Conservation (phyloP, 805 yeast species). For the Candida nonsorbophila region DNA sequence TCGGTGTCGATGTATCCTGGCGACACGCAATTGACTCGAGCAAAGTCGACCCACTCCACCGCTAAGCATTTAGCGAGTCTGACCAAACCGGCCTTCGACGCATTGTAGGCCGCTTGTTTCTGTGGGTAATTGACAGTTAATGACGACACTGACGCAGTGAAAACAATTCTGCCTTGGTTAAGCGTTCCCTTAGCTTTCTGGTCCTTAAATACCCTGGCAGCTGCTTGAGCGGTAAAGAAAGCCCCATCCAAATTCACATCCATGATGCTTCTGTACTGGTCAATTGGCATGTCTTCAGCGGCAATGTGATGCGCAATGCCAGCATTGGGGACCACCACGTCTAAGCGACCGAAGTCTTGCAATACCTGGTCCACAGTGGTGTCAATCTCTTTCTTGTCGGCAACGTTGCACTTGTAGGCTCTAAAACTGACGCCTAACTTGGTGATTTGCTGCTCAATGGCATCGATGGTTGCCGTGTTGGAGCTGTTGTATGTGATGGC, state of each 20-base stretch:
- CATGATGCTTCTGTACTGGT: slow-evolving; percentile 30
- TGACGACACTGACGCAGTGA: slow-evolving; percentile 87
- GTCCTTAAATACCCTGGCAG: slow-evolving; percentile 37
- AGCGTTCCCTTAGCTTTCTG: slow-evolving; percentile 30
- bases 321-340: slow-evolving; percentile 41
- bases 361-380: slow-evolving; percentile 23
- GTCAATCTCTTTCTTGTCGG: slow-evolving; percentile 27
- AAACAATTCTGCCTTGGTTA: slow-evolving; percentile 23
- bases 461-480: slow-evolving; percentile 6
- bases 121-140: slow-evolving; percentile 83
- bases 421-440: slow-evolving; percentile 12
- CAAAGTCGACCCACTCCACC: slow-evolving; percentile 80
- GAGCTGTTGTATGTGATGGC: slow-evolving; percentile 25
- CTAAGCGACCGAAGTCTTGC: slow-evolving; percentile 30
- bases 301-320: slow-evolving; percentile 35
- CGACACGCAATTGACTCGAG: slow-evolving; percentile 75
- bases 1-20: slow-evolving; percentile 84
- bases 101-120: slow-evolving; percentile 79
- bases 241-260: slow-evolving; percentile 40
- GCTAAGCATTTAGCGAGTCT: slow-evolving; percentile 77
- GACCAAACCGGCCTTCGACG: slow-evolving; percentile 77
- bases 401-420: slow-evolving; percentile 40
- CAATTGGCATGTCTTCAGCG: slow-evolving; percentile 28
- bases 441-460: slow-evolving; percentile 5
- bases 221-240: slow-evolving; percentile 42